Evolutionary conservation across 805 yeast genomes (phyloP).

Genomic region (Saturnispora ahearnii): DNA sequence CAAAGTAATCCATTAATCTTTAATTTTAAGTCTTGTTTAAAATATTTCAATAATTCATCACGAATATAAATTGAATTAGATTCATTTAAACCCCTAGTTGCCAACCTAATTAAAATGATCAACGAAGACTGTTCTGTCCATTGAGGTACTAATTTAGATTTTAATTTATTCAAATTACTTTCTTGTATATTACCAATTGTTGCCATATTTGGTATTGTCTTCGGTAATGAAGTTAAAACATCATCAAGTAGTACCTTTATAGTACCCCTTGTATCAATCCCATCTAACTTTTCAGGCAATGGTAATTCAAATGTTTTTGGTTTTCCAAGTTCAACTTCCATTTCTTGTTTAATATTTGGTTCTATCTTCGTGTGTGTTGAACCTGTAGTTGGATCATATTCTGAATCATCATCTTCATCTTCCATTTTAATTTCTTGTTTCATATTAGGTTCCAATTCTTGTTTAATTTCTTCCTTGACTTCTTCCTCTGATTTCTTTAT

Average conservation of each 20-base stretch:
- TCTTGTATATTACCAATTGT: not conserved
- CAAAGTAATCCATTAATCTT: slow-evolving; percentile 70
- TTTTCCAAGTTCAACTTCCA: slow-evolving; percentile 2
- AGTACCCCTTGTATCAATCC: slow-evolving; percentile 49
- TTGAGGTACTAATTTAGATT: slow-evolving; percentile 43
- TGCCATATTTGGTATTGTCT: not conserved
- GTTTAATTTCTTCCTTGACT: slow-evolving; percentile 23
- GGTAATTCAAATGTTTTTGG: slow-evolving; percentile 38
- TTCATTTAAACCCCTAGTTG: slow-evolving; percentile 57
- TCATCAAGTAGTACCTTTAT: slow-evolving; percentile 49
- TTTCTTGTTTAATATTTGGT: not conserved
- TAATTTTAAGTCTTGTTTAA: slow-evolving; percentile 60
- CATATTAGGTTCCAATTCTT: slow-evolving; percentile 11
- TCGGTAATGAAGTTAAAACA: slow-evolving; percentile 34
- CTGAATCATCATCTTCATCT: slow-evolving; percentile 21
- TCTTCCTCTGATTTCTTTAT: not conserved
- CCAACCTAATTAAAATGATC: slow-evolving; percentile 60
- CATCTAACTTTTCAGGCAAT: slow-evolving; percentile 43
- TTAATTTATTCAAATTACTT: slow-evolving; percentile 6
- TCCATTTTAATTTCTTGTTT: slow-evolving; percentile 13
- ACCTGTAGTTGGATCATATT: slow-evolving; percentile 10
- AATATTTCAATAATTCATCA: slow-evolving; percentile 60
- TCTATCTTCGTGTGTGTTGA: not conserved
- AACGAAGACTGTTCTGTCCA: slow-evolving; percentile 71
- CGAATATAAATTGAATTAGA: slow-evolving; percentile 56